Percentiles rank a stretch among this genome's conserved stretches.
phyloP scores from a whole-genome alignment of 2,329 filamentous ascomycete species.

The Hawksworthiomyces lignivorus region DNA sequence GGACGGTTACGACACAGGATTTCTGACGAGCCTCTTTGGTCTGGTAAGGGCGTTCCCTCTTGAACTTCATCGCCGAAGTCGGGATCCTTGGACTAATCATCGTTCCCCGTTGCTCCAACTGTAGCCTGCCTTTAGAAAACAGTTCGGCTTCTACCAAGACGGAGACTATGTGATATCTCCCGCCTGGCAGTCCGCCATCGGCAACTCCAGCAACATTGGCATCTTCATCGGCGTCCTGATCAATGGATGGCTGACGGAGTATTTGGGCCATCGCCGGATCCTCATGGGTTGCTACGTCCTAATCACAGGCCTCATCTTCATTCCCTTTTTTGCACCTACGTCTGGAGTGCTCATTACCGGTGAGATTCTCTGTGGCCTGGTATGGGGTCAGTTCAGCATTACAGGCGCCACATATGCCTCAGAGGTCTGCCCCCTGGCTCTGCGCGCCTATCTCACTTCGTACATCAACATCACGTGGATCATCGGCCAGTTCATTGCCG shows the following conservation, averaged over 20 bases:
- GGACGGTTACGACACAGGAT: conserved; percentile 7
- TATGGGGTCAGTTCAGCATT: conserved; percentile 52
- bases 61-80: too few species aligned
- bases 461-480: conserved; percentile 57
- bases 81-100: too few species aligned
- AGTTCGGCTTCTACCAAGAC: neutral
- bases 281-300: conserved; percentile 1
- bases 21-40: neutral
- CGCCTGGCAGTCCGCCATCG: conserved; percentile 1
- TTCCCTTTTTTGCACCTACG: neutral
- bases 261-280: conserved; percentile 2
- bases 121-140: neutral
- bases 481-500: conserved; percentile 50
- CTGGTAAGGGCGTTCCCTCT: neutral
- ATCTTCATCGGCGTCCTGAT: neutral
- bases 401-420: conserved; percentile 51
- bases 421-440: conserved; percentile 50
- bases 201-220: conserved; percentile 1
- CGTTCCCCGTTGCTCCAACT: neutral
- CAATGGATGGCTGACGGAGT: neutral
- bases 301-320: conserved; percentile 1
- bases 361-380: conserved; percentile 52
- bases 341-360: conserved; percentile 43
- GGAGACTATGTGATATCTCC: conserved; percentile 1
- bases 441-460: conserved; percentile 50